These are phyloP conservation scores for Xanthoceras sorbifolium DNA, from an alignment of 345 rosid genomes.

Conservation along the genomic window DNA sequence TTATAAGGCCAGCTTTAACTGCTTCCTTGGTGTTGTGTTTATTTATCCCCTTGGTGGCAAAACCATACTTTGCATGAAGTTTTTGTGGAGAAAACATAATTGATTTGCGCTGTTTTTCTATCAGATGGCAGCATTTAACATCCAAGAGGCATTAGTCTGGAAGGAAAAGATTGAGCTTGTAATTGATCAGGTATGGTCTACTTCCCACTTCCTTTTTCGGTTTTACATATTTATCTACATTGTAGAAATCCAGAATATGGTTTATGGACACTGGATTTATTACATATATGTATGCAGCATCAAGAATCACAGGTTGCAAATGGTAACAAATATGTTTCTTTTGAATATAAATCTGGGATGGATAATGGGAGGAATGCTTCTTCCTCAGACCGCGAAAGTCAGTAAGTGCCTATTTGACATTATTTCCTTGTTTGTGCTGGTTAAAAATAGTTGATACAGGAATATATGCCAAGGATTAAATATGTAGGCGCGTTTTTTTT, in stretches of 20 bases:
- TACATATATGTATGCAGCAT: conserved; percentile 58
- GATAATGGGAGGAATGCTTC: conserved; percentile 87
- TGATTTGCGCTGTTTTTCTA: conserved; percentile 32
- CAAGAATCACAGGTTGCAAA: conserved; percentile 78
- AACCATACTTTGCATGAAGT: conserved; percentile 14
- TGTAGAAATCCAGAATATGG: background rate
- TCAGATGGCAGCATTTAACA: conserved; percentile 99
- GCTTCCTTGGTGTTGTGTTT: conserved; percentile 8
- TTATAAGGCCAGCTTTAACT: background rate
- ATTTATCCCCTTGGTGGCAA: background rate
- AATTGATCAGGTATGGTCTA: conserved; percentile 81
- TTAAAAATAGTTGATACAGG: conserved; percentile 9
- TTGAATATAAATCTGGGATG: conserved; percentile 96
- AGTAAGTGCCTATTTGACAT: conserved; percentile 64
- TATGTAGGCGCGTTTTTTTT: background rate
- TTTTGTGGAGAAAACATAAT: conserved; percentile 18
- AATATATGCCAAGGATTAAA: background rate
- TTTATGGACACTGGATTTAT: conserved; percentile 20
- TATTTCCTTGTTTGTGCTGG: conserved; percentile 14
- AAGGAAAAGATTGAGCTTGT: conserved; percentile 88
- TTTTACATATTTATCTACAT: background rate
- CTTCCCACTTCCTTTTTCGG: background rate
- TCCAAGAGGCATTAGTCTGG: conserved; percentile 92
- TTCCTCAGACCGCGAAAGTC: conserved; percentile 95
- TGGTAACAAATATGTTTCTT: conserved; percentile 85